These are phyloP conservation scores for Phytophthora brassicae DNA, from an alignment of 352 stramenopile species.

Conservation along the genomic window DNA sequence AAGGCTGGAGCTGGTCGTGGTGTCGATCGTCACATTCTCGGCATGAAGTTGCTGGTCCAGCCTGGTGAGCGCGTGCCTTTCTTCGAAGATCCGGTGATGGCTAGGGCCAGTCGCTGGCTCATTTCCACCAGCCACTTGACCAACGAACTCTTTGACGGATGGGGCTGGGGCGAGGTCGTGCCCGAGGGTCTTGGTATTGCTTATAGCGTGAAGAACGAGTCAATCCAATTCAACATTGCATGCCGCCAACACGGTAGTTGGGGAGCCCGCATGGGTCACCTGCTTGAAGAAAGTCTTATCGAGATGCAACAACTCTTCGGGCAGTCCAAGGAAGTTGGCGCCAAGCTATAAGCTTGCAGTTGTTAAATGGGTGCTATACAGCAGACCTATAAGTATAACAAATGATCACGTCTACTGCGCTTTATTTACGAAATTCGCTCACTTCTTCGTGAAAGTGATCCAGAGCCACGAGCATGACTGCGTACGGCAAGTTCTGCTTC, in stretches of 20 bases:
- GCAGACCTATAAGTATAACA: no score
- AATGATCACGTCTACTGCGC: not conserved
- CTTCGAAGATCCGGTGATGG: conserved; percentile 74
- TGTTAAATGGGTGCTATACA: not conserved
- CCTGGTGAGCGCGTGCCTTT: conserved; percentile 57
- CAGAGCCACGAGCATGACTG: conserved; percentile 72
- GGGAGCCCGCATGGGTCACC: conserved; percentile 61
- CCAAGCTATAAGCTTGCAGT: conserved; percentile 39
- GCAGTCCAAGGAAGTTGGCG: conserved; percentile 24
- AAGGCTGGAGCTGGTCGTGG: conserved; percentile 74
- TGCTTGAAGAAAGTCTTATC: conserved; percentile 75
- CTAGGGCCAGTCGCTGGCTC: conserved; percentile 67
- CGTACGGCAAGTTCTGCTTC: conserved; percentile 77
- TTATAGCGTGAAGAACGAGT: conserved; percentile 80
- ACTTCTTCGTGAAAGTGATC: conserved; percentile 86
- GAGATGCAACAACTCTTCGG: conserved; percentile 79
- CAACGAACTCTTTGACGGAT: conserved; percentile 83
- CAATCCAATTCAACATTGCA: conserved; percentile 85
- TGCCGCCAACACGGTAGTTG: conserved; percentile 58
- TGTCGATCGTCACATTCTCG: conserved; percentile 95
- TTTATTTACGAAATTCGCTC: conserved; percentile 53
- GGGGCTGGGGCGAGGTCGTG: conserved; percentile 84
- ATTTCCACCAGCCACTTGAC: conserved; percentile 83
- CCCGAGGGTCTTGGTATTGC: conserved; percentile 77
- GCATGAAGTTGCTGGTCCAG: conserved; percentile 69